phyloP scores from a whole-genome alignment of 768 basidiomycete genomes.

The Myochromella boudieri region DNA sequence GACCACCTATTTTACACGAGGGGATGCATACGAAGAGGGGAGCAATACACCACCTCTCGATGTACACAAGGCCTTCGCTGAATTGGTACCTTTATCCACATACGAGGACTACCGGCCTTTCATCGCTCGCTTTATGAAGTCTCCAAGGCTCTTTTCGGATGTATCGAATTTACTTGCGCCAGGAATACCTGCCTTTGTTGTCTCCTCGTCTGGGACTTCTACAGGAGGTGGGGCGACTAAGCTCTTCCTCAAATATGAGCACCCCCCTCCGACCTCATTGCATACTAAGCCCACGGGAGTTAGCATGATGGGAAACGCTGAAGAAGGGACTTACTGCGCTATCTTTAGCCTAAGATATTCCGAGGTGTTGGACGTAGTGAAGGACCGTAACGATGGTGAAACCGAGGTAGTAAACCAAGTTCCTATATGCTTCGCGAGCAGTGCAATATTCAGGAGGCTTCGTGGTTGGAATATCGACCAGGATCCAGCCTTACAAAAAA shows the following conservation, averaged over 20 bases:
- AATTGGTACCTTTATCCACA: too few relatives aligned
- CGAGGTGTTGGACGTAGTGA: slow-evolving; percentile 3
- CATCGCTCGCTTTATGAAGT: too few relatives aligned
- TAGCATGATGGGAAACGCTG: background rate
- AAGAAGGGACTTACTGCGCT: background rate
- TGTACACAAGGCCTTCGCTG: too few relatives aligned
- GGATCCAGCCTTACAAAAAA: slow-evolving; percentile 1
- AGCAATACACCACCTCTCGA: too few relatives aligned
- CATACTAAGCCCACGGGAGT: background rate
- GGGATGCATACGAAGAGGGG: too few relatives aligned
- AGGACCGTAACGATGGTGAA: background rate
- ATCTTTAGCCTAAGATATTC: slow-evolving; percentile 7
- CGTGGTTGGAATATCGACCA: slow-evolving; percentile 4
- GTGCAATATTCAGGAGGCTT: slow-evolving; percentile 1
- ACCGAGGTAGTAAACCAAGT: background rate
- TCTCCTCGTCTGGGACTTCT: too few relatives aligned
- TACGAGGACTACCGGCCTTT: too few relatives aligned
- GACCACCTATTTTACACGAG: too few relatives aligned
- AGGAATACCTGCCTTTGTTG: too few relatives aligned
- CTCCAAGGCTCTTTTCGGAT: too few relatives aligned
- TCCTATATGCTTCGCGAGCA: slow-evolving; percentile 8
- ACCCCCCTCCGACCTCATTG: slow-evolving; percentile 5
- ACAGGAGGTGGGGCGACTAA: too few relatives aligned
- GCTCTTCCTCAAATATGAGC: slow-evolving; percentile 16
- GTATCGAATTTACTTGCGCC: too few relatives aligned